Evolutionary conservation across 768 basidiomycete species (phyloP).

Genomic region (Termitomyces sp.): DNA sequence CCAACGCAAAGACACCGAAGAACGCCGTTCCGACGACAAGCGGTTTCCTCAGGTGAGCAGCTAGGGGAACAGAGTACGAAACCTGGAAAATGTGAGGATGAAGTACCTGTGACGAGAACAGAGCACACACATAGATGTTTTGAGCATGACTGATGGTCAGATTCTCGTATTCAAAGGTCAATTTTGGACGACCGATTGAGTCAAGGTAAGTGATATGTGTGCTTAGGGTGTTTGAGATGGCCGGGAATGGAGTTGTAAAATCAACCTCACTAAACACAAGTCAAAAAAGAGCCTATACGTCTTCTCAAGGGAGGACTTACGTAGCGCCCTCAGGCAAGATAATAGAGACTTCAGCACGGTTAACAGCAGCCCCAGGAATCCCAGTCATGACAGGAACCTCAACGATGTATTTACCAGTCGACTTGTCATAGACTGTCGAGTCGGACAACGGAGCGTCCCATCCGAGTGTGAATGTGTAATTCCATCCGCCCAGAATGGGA

Average conservation of each 20-base stretch:
- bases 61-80: conserved; percentile 78
- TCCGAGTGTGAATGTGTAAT: conserved; percentile 91
- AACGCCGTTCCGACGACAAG: conserved; percentile 72
- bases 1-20: conserved; percentile 59
- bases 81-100: conserved; percentile 48
- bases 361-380: conserved; percentile 76
- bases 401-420: conserved; percentile 65
- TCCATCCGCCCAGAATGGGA: conserved; percentile 96
- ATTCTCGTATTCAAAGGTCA: conserved; percentile 70
- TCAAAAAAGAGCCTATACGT: conserved; percentile 6
- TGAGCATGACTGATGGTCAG: conserved; percentile 80
- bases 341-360: conserved; percentile 76
- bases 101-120: conserved; percentile 1
- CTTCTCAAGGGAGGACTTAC: conserved; percentile 49
- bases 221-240: conserved; percentile 56
- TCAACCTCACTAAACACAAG: conserved; percentile 63
- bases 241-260: conserved; percentile 75
- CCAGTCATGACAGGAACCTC: conserved; percentile 85
- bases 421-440: conserved; percentile 62
- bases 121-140: conserved; percentile 72
- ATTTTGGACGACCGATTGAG: conserved; percentile 79
- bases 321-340: conserved; percentile 94
- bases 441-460: conserved; percentile 88
- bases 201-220: conserved; percentile 89
- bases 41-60: conserved; percentile 87